Conservation (phyloP, 768 basidiomycete genomes). For the Pleurotus platypus region DNA sequence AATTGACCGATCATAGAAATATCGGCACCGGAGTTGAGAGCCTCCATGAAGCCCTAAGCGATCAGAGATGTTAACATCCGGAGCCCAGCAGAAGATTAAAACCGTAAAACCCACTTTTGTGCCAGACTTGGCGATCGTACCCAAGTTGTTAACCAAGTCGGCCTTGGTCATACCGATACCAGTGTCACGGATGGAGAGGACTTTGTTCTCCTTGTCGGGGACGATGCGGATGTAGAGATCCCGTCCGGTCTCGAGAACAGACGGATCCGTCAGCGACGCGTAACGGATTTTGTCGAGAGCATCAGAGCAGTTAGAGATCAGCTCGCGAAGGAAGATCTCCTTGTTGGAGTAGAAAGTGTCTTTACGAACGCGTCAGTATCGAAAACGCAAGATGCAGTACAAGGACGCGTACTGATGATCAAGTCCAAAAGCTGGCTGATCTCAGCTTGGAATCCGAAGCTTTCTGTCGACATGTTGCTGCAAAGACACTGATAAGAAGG, state of each 20-base stretch:
- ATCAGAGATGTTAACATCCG: slow-evolving; percentile 7
- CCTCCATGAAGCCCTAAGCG: slow-evolving; percentile 96
- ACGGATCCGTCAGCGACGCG: slow-evolving; percentile 89
- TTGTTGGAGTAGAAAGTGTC: slow-evolving; percentile 99
- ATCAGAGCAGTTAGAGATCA: slow-evolving; percentile 97
- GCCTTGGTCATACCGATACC: slow-evolving; percentile 99
- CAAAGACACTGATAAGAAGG: slow-evolving; percentile 1
- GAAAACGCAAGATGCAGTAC: not conserved
- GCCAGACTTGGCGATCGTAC: slow-evolving; percentile 93
- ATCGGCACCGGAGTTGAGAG: slow-evolving; percentile 83
- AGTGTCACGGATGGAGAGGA: slow-evolving; percentile 87
- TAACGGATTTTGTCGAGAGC: slow-evolving; percentile 99
- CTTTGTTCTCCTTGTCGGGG: slow-evolving; percentile 95
- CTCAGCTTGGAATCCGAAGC: slow-evolving; percentile 98
- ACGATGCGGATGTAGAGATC: slow-evolving; percentile 93
- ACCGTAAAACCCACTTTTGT: slow-evolving; percentile 60
- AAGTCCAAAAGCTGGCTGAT: slow-evolving; percentile 98
- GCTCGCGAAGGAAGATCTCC: slow-evolving; percentile 98
- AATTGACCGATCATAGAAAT: slow-evolving; percentile 98
- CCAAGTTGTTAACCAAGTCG: slow-evolving; percentile 98
- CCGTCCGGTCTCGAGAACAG: slow-evolving; percentile 85
- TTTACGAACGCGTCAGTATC: slow-evolving; percentile 22
- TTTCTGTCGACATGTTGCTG: slow-evolving; percentile 69
- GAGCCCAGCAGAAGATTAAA: slow-evolving; percentile 11
- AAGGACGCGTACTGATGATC: slow-evolving; percentile 80